These are phyloP conservation scores for Astrothelium macrocarpum DNA, from an alignment of 495 filamentous ascomycete genomes.

Conservation along the genomic window DNA sequence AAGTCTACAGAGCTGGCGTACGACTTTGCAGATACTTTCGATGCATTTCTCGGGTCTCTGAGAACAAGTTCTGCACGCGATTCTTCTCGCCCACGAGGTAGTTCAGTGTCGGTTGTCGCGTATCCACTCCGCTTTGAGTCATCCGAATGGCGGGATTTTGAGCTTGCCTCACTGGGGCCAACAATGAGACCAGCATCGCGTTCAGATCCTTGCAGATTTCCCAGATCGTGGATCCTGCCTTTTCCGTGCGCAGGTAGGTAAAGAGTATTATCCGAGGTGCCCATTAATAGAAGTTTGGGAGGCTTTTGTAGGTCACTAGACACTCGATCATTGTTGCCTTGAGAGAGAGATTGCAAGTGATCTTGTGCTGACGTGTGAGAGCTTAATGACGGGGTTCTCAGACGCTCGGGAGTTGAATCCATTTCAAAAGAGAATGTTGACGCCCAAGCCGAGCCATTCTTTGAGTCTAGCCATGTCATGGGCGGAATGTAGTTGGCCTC, in stretches of 20 bases:
- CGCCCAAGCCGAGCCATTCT: not conserved
- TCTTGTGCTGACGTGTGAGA: not conserved
- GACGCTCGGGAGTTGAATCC: not conserved
- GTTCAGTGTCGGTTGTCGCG: not conserved
- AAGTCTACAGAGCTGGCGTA: slow-evolving; percentile 20
- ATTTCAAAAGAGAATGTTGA: slow-evolving; percentile 1
- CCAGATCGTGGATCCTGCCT: not conserved
- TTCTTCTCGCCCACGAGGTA: not conserved
- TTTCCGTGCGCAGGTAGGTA: not conserved
- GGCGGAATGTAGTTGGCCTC: not conserved
- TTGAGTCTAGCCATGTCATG: not conserved
- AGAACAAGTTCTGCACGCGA: not conserved
- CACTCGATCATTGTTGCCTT: not conserved
- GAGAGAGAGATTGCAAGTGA: not conserved
- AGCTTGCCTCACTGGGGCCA: not conserved
- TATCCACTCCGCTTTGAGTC: not conserved
- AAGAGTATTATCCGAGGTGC: not conserved
- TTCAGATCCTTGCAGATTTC: not conserved
- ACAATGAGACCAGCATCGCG: not conserved
- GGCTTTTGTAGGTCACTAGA: not conserved
- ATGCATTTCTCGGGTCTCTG: not conserved
- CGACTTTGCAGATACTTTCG: not conserved
- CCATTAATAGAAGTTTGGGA: not conserved
- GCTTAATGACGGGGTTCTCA: not conserved
- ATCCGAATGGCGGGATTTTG: not conserved